Conservation (phyloP, 306 rosid genomes). For the Cucurbita argyrosperma region DNA sequence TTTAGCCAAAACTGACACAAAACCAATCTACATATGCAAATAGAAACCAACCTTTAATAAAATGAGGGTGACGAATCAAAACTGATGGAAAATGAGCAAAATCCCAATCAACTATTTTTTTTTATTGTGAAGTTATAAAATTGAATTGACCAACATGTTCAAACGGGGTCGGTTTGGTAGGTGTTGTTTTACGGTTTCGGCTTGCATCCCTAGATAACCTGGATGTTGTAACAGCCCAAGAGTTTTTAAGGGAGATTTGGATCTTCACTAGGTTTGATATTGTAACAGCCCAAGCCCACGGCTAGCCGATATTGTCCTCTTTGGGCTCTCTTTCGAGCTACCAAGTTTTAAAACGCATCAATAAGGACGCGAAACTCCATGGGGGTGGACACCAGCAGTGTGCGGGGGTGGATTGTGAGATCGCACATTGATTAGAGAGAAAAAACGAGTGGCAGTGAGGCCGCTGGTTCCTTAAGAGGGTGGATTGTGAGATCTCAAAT, state of each 20-base stretch:
- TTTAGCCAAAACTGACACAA: neutral
- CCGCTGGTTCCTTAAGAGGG: too few relatives aligned
- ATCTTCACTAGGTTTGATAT: too few relatives aligned
- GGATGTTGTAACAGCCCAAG: neutral
- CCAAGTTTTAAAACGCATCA: too few relatives aligned
- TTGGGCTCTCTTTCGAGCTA: too few relatives aligned
- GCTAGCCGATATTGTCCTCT: too few relatives aligned
- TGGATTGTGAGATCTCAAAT: too few relatives aligned
- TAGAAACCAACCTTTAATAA: neutral
- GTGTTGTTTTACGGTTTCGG: neutral
- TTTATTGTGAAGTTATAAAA: neutral
- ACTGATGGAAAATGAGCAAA: neutral
- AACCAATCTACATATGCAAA: neutral
- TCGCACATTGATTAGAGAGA: too few relatives aligned
- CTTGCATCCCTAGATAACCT: neutral
- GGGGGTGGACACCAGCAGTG: too few relatives aligned
- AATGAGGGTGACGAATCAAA: neutral
- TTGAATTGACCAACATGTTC: neutral
- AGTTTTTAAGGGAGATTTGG: neutral
- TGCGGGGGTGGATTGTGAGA: too few relatives aligned
- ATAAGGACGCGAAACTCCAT: too few relatives aligned
- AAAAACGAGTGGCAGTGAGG: too few relatives aligned
- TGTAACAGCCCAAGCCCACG: too few relatives aligned
- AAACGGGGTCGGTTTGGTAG: neutral
- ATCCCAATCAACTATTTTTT: neutral